These are phyloP conservation scores for Colletotrichum sp. DNA, from an alignment of 2,329 filamentous ascomycete genomes.

Conservation along the genomic window DNA sequence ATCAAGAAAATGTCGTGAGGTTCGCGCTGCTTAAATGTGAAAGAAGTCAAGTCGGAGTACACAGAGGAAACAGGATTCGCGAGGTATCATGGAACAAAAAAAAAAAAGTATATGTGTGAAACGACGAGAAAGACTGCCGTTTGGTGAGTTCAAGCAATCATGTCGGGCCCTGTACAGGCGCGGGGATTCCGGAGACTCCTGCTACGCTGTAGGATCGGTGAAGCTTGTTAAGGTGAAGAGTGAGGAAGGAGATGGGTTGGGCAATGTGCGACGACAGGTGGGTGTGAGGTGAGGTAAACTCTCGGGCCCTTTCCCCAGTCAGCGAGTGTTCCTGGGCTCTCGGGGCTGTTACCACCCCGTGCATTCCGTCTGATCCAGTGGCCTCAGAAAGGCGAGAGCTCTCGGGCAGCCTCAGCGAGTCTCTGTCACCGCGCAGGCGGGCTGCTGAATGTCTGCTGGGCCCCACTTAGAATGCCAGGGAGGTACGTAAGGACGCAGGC, in stretches of 20 bases:
- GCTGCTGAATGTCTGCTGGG: not conserved
- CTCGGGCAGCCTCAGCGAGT: not conserved
- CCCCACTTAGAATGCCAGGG: not conserved
- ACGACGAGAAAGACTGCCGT: slow-evolving; percentile 9
- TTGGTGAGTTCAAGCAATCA: not conserved
- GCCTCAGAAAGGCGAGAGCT: not conserved
- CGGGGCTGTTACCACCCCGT: not conserved
- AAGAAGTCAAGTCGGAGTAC: not conserved
- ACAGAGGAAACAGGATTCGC: not conserved
- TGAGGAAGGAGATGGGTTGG: not conserved
- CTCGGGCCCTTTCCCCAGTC: not conserved
- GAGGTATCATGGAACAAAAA: not conserved
- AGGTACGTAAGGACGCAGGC: not conserved
- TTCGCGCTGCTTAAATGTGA: not conserved
- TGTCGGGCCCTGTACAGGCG: not conserved
- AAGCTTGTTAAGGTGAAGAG: not conserved
- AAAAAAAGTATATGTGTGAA: not conserved
- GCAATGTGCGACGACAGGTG: not conserved
- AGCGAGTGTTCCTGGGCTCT: not conserved
- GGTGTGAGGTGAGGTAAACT: not conserved
- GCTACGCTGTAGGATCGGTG: not conserved
- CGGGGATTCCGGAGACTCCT: not conserved
- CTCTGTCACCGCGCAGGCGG: not conserved
- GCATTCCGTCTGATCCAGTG: not conserved
- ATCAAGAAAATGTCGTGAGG: not conserved